phyloP scores from a whole-genome alignment of 2,329 filamentous ascomycete genomes.

The Botrytis hyacinthi region DNA sequence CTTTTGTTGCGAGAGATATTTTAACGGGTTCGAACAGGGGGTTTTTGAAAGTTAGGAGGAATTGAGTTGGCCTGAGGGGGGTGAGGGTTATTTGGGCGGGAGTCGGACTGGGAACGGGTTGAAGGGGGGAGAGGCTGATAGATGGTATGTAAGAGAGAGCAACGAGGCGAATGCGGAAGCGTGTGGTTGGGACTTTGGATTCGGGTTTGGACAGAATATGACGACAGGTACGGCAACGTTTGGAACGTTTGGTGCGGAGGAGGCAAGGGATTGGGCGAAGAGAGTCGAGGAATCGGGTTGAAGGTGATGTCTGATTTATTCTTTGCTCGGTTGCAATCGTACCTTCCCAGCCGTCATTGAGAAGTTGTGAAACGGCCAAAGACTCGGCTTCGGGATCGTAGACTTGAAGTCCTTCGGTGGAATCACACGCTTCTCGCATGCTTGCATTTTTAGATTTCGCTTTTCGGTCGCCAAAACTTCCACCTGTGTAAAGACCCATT shows the following conservation, averaged over 20 bases:
- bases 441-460: constrained; percentile 64
- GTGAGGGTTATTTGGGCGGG: constrained; percentile 24
- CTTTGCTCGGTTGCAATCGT: constrained; percentile 57
- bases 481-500: constrained; percentile 81
- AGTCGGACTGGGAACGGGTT: constrained; percentile 32
- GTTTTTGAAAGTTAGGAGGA: constrained; percentile 87
- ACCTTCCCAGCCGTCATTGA: constrained; percentile 59
- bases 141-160: constrained; percentile 85
- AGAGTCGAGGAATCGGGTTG: constrained; percentile 63
- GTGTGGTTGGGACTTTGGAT: constrained; percentile 80
- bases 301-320: constrained; percentile 49
- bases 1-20: constrained; percentile 82
- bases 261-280: constrained; percentile 80
- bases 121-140: constrained; percentile 68
- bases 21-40: constrained; percentile 89
- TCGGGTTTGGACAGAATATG: constrained; percentile 96
- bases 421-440: constrained; percentile 76
- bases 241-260: constrained; percentile 87
- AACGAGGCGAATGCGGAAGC: constrained; percentile 89
- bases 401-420: constrained; percentile 69
- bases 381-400: constrained; percentile 53
- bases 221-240: constrained; percentile 86
- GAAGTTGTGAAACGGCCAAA: constrained; percentile 52
- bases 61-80: constrained; percentile 61
- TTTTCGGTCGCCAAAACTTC: constrained; percentile 61